phyloP scores from a whole-genome alignment of 192 early-diverging fungal species.

The Tieghemiomyces parasiticus region DNA sequence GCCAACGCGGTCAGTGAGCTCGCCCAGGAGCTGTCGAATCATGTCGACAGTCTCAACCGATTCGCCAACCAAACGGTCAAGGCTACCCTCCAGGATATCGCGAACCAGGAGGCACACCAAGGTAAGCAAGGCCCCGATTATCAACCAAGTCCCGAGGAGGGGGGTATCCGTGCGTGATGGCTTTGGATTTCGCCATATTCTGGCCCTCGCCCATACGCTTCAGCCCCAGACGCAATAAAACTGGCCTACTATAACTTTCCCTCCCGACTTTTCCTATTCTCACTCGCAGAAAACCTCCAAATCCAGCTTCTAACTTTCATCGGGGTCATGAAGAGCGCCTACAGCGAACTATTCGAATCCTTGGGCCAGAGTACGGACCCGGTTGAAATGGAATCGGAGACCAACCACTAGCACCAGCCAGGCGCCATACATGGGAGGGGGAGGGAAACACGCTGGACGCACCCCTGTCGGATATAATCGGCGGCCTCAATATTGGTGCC shows the following conservation, averaged over 20 bases:
- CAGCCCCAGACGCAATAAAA: no score
- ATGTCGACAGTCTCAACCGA: not conserved
- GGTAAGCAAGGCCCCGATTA: no score
- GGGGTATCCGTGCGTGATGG: no score
- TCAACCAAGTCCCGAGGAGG: no score
- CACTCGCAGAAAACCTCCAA: not conserved
- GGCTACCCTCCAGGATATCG: not conserved
- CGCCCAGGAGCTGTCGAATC: not conserved
- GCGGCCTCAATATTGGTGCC: no score
- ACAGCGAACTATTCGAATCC: slow-evolving; percentile 4
- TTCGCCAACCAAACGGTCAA: not conserved
- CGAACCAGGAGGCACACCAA: not conserved
- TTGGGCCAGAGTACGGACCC: not conserved
- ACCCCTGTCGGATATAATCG: no score
- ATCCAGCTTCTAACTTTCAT: slow-evolving; percentile 9
- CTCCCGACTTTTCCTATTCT: no score
- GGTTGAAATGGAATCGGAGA: not conserved
- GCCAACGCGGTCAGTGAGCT: not conserved
- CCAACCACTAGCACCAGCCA: not conserved
- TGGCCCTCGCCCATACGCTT: no score
- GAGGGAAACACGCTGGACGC: no score
- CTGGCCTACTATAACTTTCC: no score
- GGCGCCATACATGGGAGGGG: not conserved
- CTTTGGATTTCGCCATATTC: no score
- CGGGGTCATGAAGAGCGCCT: slow-evolving; percentile 11